These are phyloP conservation scores for Neurospora sp. DNA, from an alignment of 2,329 filamentous ascomycete species.

Conservation along the genomic window DNA sequence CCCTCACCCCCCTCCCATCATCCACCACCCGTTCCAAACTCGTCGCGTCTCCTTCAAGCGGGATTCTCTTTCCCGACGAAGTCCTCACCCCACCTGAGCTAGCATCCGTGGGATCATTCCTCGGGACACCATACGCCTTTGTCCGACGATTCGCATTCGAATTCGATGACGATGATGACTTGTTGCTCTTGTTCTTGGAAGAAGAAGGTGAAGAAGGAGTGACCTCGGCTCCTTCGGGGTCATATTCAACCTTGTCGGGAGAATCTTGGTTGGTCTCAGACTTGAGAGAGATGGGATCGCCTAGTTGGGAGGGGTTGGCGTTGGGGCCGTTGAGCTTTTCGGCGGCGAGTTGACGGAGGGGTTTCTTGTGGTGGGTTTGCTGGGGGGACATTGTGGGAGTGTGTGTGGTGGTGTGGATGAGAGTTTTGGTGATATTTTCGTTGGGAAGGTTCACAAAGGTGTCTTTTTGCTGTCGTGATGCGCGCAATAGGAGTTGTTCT, in stretches of 20 bases:
- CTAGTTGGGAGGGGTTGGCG: constrained; percentile 16
- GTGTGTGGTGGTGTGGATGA: neutral
- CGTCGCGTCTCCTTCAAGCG: constrained; percentile 7
- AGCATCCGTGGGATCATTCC: constrained; percentile 2
- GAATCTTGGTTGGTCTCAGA: constrained; percentile 11
- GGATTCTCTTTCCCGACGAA: neutral
- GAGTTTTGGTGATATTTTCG: neutral
- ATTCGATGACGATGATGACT: neutral
- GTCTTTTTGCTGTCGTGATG: neutral
- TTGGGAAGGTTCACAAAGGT: neutral
- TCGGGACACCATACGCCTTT: neutral
- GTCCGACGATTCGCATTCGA: constrained; percentile 4
- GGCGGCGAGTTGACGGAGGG: constrained; percentile 15
- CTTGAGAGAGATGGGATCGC: constrained; percentile 17
- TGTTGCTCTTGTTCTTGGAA: neutral
- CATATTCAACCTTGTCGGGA: neutral
- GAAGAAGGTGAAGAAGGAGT: neutral
- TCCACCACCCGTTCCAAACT: neutral
- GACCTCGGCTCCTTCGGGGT: neutral
- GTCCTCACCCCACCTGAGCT: constrained; percentile 3
- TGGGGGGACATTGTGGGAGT: neutral
- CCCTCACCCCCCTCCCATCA: neutral
- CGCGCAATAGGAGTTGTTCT: neutral
- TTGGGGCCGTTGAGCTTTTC: constrained; percentile 15
- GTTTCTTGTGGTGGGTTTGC: constrained; percentile 6